Conservation (phyloP, 2,329 filamentous ascomycete genomes). For the Colletotrichum sp. region DNA sequence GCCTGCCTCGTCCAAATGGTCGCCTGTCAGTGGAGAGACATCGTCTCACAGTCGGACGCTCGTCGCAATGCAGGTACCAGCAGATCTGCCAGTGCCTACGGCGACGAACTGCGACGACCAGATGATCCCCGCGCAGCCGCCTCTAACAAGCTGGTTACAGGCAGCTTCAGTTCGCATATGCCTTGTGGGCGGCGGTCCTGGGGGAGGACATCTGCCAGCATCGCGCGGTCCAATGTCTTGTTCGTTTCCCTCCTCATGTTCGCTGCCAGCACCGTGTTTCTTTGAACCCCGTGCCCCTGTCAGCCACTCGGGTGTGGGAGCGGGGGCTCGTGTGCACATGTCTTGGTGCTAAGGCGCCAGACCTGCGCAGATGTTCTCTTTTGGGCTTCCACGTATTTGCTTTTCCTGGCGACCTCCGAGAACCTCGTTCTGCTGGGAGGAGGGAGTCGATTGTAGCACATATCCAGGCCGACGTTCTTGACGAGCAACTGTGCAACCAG, state of each 20-base stretch:
- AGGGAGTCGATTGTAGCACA: background rate
- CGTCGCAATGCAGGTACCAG: constrained; percentile 3
- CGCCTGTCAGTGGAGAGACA: background rate
- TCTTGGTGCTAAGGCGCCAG: background rate
- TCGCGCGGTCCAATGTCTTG: background rate
- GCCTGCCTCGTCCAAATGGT: background rate
- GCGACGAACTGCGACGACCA: background rate
- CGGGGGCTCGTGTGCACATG: background rate
- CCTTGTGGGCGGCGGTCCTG: background rate
- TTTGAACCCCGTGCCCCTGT: background rate
- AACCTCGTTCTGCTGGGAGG: background rate
- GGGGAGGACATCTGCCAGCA: background rate
- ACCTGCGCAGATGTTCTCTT: background rate
- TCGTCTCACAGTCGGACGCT: constrained; percentile 13
- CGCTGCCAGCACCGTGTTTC: background rate
- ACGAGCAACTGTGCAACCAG: background rate
- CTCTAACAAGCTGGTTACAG: background rate
- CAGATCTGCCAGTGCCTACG: background rate
- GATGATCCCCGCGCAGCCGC: background rate
- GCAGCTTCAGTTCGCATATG: background rate
- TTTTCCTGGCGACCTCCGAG: background rate
- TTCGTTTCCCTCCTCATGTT: background rate
- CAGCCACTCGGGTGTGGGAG: background rate
- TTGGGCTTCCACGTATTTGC: background rate
- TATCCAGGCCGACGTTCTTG: background rate